Evolutionary conservation across 1,284 basidiomycete genomes (phyloP).

Genomic region (Apiotrichum mycotoxinovorans): DNA sequence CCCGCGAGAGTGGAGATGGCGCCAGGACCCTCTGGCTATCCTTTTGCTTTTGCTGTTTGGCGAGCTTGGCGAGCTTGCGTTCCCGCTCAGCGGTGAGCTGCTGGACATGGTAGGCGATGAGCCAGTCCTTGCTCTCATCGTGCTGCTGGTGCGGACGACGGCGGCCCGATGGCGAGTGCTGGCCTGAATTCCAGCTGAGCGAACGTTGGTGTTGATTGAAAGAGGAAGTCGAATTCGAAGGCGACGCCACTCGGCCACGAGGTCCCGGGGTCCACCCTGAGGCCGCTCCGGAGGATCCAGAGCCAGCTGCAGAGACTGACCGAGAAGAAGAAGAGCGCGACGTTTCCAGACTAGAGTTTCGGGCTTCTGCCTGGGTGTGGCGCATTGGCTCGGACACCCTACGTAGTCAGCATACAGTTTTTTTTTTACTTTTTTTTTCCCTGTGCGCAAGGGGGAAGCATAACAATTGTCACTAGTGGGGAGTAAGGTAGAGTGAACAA

Average conservation of each 20-base stretch:
- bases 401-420: too few relatives aligned
- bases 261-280: not conserved
- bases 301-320: too few relatives aligned
- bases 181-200: not conserved
- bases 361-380: constrained; percentile 1
- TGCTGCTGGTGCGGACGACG: not conserved
- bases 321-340: too few relatives aligned
- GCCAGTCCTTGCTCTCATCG: not conserved
- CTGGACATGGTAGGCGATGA: constrained; percentile 1
- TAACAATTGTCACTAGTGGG: not conserved
- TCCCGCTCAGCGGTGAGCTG: not conserved
- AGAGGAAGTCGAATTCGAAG: not conserved
- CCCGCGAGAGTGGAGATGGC: not conserved
- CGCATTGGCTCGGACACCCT: not conserved
- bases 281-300: not conserved
- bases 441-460: not conserved
- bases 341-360: not conserved
- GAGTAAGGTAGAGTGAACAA: too few relatives aligned
- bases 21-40: not conserved
- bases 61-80: not conserved
- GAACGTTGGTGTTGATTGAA: not conserved
- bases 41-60: not conserved
- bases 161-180: not conserved
- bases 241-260: too few relatives aligned
- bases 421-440: not conserved